Base-by-base conservation (phyloP, 1,139 yeast genomes). In the Taphrina communis region DNA sequence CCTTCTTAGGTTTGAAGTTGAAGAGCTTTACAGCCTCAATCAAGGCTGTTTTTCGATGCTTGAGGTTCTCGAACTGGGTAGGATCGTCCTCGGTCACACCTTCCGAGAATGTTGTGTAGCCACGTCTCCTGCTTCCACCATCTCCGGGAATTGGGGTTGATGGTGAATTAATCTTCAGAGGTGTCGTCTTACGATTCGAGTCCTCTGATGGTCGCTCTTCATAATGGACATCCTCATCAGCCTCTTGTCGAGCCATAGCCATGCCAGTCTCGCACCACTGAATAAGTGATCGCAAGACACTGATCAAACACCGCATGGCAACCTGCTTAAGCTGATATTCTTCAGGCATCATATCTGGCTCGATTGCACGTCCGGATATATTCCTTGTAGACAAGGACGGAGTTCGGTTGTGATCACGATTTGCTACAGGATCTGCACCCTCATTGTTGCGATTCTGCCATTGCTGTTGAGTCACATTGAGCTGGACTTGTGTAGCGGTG, bases 241-340 rank as follows among this genome's bases (percentile, higher is more conserved):
- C 41, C 9, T 69, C 71, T 35, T 55, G 72, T 12, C 31, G 39
- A 17, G 72, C 76, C 55, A 80, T 77, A 17, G 81, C 79, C 65
- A 85, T 78, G 1, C 91, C 93, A 72, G 89, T 85, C 73, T 90
- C 96, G 8, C 97, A 91, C 97, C 98, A 93, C 1, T 91, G 83
- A 74, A 89, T 83, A 61, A 94, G 82, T 0, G 97, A 90, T 73
- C 92, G 82, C 73, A 95, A 81, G 65, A 92, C 88, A 2, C 94
- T 90, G 19, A 93, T 96, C 58, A 92, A 83, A 72, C 95, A 88
- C 69, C 86, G 87, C 70, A 95, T 82, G 0, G 98, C 85, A 0
- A 88, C 85, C 84, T 92, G 86, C 74, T 93, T 92, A 76, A 94
- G 81, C 0, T 94, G 91, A 77, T 89, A 91, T 72, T 91, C 97